phyloP scores from a whole-genome alignment of 2,329 filamentous ascomycete genomes.

The Colletotrichum scovillei region DNA sequence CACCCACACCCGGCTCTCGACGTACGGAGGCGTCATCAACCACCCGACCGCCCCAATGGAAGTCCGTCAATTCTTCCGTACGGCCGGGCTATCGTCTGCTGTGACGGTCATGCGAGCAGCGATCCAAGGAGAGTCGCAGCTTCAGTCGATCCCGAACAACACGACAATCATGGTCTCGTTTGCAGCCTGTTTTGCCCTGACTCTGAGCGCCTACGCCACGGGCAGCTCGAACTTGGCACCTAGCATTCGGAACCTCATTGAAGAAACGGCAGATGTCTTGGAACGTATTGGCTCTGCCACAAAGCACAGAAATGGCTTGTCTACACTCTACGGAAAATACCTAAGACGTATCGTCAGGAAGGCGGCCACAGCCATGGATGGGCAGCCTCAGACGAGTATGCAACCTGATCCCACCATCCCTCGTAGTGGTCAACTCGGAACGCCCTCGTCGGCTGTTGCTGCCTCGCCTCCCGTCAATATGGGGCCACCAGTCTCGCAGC shows the following conservation, averaged over 20 bases:
- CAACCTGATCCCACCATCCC: slow-evolving; percentile 6
- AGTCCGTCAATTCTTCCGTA: slow-evolving; percentile 79
- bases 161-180: slow-evolving; percentile 84
- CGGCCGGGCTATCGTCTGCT: slow-evolving; percentile 76
- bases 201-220: slow-evolving; percentile 68
- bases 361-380: slow-evolving; percentile 42
- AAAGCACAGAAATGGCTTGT: slow-evolving; percentile 74
- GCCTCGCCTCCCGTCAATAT: slow-evolving; percentile 29
- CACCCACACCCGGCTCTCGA: slow-evolving; percentile 78
- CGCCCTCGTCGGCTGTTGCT: slow-evolving; percentile 18
- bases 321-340: slow-evolving; percentile 60
- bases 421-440: slow-evolving; percentile 17
- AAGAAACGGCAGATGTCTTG: slow-evolving; percentile 75
- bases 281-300: slow-evolving; percentile 76
- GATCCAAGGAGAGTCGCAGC: slow-evolving; percentile 75
- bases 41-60: slow-evolving; percentile 77
- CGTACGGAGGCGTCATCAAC: slow-evolving; percentile 80
- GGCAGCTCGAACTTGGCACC: slow-evolving; percentile 69
- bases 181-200: slow-evolving; percentile 76
- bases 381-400: slow-evolving; percentile 11
- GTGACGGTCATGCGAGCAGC: slow-evolving; percentile 81
- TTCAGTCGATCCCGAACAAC: slow-evolving; percentile 83
- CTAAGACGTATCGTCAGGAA: slow-evolving; percentile 56
- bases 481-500: slow-evolving; percentile 38
- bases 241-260: slow-evolving; percentile 72